Evolutionary conservation across 257 asterid genomes (phyloP).

Genomic region (Datura wrightii): DNA sequence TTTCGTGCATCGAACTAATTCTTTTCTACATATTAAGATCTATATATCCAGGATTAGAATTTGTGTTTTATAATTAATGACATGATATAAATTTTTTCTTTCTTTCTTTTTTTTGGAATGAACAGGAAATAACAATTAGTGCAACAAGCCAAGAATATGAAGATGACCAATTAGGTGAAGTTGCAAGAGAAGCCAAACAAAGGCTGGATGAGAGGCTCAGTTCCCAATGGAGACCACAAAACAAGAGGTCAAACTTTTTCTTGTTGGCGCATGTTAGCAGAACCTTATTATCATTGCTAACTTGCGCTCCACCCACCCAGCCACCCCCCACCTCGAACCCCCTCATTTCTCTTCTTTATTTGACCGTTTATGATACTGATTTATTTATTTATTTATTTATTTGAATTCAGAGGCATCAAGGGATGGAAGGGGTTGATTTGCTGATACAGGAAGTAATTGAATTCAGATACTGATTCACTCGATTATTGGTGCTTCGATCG

Average conservation of each 20-base stretch:
- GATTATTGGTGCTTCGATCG: too few species aligned
- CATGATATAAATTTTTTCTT: too few species aligned
- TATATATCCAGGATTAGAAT: too few species aligned
- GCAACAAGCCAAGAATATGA: slow-evolving; percentile 31
- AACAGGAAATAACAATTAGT: slow-evolving; percentile 42
- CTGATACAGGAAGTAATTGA: slow-evolving; percentile 13
- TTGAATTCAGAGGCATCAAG: neutral
- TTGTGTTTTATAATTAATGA: too few species aligned
- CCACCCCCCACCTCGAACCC: neutral
- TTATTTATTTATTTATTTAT: too few species aligned
- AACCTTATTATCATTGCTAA: neutral
- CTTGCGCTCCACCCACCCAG: neutral
- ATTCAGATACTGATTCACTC: too few species aligned
- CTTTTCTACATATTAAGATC: neutral
- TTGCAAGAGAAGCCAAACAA: slow-evolving; percentile 56
- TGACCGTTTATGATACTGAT: too few species aligned
- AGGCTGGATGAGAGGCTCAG: slow-evolving; percentile 65
- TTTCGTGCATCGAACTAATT: neutral
- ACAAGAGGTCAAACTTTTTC: slow-evolving; percentile 36
- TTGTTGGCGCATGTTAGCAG: too few species aligned
- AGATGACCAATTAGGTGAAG: slow-evolving; percentile 42
- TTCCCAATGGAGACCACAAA: slow-evolving; percentile 44
- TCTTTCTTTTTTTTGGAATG: too few species aligned
- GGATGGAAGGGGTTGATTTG: neutral
- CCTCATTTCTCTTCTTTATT: neutral